A percentile compares a stretch with the other conserved stretches of the same genome.
Evolutionary conservation across 169 alveolate species (phyloP).

Genomic region (Plasmodium blacklocki): DNA sequence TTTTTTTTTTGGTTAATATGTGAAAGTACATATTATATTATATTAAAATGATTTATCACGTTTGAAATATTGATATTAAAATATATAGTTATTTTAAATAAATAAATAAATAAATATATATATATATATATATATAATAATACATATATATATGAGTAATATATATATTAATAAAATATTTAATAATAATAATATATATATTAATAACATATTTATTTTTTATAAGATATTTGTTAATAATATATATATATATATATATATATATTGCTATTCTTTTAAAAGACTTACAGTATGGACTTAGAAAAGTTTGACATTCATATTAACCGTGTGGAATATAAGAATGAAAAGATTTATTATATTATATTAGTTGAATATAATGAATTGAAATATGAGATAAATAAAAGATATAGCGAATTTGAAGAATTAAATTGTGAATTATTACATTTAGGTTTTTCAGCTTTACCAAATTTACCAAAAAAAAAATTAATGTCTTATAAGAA

Average conservation of each 20-base stretch:
- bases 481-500: slow-evolving; percentile 67
- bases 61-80: too few species aligned
- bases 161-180: too few species aligned
- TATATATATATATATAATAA: too few species aligned
- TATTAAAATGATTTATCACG: too few species aligned
- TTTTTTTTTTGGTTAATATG: too few species aligned
- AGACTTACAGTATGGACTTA: slow-evolving; percentile 18
- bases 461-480: slow-evolving; percentile 68
- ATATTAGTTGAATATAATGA: slow-evolving; percentile 62
- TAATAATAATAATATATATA: too few species aligned
- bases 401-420: slow-evolving; percentile 68
- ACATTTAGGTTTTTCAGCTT: slow-evolving; percentile 66
- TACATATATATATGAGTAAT: background rate
- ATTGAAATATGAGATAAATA: slow-evolving; percentile 44
- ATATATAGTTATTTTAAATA: too few species aligned
- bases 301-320: slow-evolving; percentile 52
- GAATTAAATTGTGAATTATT: slow-evolving; percentile 66
- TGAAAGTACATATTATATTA: too few species aligned
- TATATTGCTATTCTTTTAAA: background rate
- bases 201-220: too few species aligned
- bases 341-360: slow-evolving; percentile 51
- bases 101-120: too few species aligned
- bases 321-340: slow-evolving; percentile 50
- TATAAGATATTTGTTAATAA: too few species aligned
- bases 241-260: background rate